Conservation (phyloP, 2,329 filamentous ascomycete species). For the Microcyclospora tardicrescens region DNA sequence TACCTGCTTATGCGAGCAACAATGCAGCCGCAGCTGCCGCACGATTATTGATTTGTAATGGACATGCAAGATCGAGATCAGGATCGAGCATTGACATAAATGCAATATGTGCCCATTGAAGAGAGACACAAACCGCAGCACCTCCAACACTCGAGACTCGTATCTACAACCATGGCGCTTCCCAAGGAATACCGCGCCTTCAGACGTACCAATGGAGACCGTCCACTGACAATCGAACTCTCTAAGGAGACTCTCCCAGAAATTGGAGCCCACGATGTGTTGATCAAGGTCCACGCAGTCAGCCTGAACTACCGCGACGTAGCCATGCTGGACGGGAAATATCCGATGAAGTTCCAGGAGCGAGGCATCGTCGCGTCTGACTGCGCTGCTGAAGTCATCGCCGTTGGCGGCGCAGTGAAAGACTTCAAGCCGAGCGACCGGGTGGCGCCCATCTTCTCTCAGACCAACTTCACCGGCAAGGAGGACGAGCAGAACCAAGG, state of each 20-base stretch:
- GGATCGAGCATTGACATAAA: too few relatives aligned
- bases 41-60: too few relatives aligned
- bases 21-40: too few relatives aligned
- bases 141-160: too few relatives aligned
- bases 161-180: too few relatives aligned
- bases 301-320: slow-evolving; percentile 36
- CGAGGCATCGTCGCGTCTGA: slow-evolving; percentile 15
- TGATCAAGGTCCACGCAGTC: slow-evolving; percentile 36
- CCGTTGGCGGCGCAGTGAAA: slow-evolving; percentile 1
- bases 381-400: slow-evolving; percentile 2
- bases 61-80: too few relatives aligned
- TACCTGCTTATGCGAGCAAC: too few relatives aligned
- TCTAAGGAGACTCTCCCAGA: neutral
- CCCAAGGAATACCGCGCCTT: too few relatives aligned
- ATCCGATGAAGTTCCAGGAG: slow-evolving; percentile 13
- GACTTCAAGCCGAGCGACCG: slow-evolving; percentile 3
- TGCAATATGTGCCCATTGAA: too few relatives aligned
- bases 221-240: neutral
- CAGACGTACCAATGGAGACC: neutral
- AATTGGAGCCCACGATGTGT: slow-evolving; percentile 25
- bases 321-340: slow-evolving; percentile 15
- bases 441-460: slow-evolving; percentile 18
- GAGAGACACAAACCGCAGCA: too few relatives aligned
- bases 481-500: slow-evolving; percentile 23
- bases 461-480: slow-evolving; percentile 27